These are phyloP conservation scores for Monascus purpureus DNA, from an alignment of 495 filamentous ascomycete species.

Conservation along the genomic window DNA sequence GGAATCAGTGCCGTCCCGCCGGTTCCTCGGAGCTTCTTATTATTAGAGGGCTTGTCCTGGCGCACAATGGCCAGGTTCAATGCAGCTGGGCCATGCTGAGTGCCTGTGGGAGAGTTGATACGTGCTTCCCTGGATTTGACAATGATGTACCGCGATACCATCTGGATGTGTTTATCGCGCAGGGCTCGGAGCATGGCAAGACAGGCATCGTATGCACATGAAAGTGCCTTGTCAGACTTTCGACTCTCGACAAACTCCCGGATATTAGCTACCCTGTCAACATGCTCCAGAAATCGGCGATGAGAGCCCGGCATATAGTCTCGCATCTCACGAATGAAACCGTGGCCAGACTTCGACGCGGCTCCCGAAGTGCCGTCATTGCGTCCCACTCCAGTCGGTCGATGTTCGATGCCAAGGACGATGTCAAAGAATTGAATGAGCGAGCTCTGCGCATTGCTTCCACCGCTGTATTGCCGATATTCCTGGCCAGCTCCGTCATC, in stretches of 20 bases:
- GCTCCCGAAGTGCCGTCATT: slow-evolving; percentile 22
- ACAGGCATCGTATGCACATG: slow-evolving; percentile 78
- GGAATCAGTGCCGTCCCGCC: slow-evolving; percentile 87
- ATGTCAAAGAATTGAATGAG: slow-evolving; percentile 93
- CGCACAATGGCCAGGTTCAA: slow-evolving; percentile 55
- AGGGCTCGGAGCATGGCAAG: slow-evolving; percentile 80
- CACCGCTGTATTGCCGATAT: slow-evolving; percentile 73
- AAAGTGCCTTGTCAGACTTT: slow-evolving; percentile 45
- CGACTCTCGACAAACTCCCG: slow-evolving; percentile 65
- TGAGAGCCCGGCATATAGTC: slow-evolving; percentile 92
- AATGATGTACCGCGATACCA: slow-evolving; percentile 93
- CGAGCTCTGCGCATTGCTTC: slow-evolving; percentile 91
- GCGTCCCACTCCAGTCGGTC: slow-evolving; percentile 66
- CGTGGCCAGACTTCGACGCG: slow-evolving; percentile 50
- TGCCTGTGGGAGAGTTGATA: slow-evolving; percentile 28
- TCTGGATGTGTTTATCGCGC: slow-evolving; percentile 89
- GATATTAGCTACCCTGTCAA: slow-evolving; percentile 73
- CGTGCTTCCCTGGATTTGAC: slow-evolving; percentile 44
- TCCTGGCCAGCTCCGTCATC: slow-evolving; percentile 57
- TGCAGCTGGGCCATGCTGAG: slow-evolving; percentile 22
- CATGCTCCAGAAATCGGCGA: slow-evolving; percentile 71
- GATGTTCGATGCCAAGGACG: slow-evolving; percentile 79
- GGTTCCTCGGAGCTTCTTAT: slow-evolving; percentile 66
- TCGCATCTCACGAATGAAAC: slow-evolving; percentile 95
- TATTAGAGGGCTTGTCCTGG: slow-evolving; percentile 25